A percentile compares a stretch with the other conserved stretches of the same genome.
Conservation (phyloP, 441 rosid genomes). For the Erodium moschatum region DNA sequence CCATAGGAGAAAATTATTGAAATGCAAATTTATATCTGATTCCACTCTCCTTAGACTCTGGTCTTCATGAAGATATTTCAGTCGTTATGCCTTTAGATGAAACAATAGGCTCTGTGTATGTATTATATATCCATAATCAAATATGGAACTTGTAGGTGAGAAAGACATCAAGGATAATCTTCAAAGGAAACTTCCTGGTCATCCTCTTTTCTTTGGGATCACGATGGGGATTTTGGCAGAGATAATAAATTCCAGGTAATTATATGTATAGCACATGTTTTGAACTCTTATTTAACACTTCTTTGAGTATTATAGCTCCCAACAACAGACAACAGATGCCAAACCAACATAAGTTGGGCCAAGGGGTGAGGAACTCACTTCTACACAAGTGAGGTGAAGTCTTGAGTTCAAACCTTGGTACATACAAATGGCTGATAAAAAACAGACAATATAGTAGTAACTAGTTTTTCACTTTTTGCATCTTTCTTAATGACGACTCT, state of each 20-base stretch:
- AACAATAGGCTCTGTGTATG: background rate
- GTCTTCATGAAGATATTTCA: background rate
- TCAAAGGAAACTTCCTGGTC: constrained; percentile 59
- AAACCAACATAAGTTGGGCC: too few species aligned
- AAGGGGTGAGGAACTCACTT: too few species aligned
- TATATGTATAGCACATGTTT: constrained; percentile 5
- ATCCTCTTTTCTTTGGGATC: constrained; percentile 88
- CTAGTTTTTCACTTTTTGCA: background rate
- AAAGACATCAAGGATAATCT: constrained; percentile 27
- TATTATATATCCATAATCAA: background rate
- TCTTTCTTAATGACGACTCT: background rate
- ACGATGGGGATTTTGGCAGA: constrained; percentile 94
- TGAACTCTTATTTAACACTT: background rate
- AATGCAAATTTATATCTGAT: background rate
- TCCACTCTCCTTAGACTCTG: background rate
- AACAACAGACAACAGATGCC: too few species aligned
- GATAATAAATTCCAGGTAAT: constrained; percentile 93
- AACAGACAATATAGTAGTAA: background rate
- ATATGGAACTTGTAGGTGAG: background rate
- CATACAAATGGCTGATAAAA: too few species aligned
- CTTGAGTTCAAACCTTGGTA: too few species aligned
- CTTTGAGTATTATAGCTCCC: too few species aligned
- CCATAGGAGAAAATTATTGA: background rate
- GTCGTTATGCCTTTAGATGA: background rate
- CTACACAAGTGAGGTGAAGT: too few species aligned